Evolutionary conservation across 129 eudicot genomes (phyloP).

Genomic region (Flaveria trinervia): DNA sequence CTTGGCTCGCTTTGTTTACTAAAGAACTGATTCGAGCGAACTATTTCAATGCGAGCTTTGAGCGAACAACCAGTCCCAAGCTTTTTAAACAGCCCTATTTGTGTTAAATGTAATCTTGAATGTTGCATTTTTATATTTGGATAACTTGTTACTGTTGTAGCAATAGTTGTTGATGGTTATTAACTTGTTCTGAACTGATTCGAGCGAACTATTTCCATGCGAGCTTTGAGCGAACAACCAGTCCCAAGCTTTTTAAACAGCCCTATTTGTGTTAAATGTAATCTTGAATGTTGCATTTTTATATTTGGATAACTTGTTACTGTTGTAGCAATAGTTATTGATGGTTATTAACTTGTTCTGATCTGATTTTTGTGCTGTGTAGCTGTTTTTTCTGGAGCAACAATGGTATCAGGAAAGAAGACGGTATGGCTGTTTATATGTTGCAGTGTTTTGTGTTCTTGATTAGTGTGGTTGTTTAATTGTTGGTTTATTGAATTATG

Average conservation of each 20-base stretch:
- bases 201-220: no score
- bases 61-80: no score
- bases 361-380: not conserved
- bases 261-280: not conserved
- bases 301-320: not conserved
- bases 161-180: not conserved
- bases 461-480: not conserved
- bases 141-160: not conserved
- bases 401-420: constrained; percentile 69
- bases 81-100: no score
- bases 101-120: not conserved
- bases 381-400: constrained; percentile 22
- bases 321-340: not conserved
- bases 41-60: no score
- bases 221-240: no score
- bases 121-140: not conserved
- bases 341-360: not conserved
- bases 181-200: not conserved
- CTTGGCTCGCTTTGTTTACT: no score
- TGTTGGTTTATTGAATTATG: not conserved
- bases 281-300: not conserved
- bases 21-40: no score
- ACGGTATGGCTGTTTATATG: constrained; percentile 26
- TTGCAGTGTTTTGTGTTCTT: not conserved
- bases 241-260: no score